Conservation (phyloP, 2,329 filamentous ascomycete species). For the Alternaria brassicicola region DNA sequence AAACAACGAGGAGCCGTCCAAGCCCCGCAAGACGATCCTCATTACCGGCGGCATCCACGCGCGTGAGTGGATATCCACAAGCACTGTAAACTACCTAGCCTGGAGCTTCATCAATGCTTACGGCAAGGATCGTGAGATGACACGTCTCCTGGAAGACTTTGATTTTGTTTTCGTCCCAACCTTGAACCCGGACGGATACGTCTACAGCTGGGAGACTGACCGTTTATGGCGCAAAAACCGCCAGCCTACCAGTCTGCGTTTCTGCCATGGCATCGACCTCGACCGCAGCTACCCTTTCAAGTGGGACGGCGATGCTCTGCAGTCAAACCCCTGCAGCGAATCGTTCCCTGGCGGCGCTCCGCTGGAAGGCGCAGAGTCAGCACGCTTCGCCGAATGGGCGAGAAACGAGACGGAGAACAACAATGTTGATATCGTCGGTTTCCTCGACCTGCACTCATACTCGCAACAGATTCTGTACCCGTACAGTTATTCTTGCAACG, state of each 20-base stretch:
- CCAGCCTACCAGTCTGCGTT: constrained; percentile 79
- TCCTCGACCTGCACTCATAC: constrained; percentile 92
- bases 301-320: constrained; percentile 72
- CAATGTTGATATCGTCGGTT: constrained; percentile 78
- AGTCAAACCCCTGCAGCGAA: constrained; percentile 84
- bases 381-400: constrained; percentile 79
- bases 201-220: constrained; percentile 90
- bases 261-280: constrained; percentile 87
- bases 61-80: constrained; percentile 94
- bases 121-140: constrained; percentile 72
- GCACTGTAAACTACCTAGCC: constrained; percentile 87
- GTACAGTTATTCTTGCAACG: constrained; percentile 82
- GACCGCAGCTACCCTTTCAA: constrained; percentile 85
- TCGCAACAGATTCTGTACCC: constrained; percentile 94
- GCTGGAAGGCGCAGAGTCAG: constrained; percentile 83
- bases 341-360: constrained; percentile 83
- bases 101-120: constrained; percentile 87
- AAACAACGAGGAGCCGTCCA: constrained; percentile 53
- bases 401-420: constrained; percentile 74
- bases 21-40: constrained; percentile 74
- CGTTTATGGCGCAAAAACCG: constrained; percentile 94
- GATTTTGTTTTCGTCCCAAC: constrained; percentile 89
- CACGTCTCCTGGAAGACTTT: constrained; percentile 79
- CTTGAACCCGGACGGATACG: constrained; percentile 91
- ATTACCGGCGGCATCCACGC: constrained; percentile 89